Percentiles rank a stretch among this genome's conserved stretches.
phyloP scores from a whole-genome alignment of 305 asterid genomes.

The Lippia alba region DNA sequence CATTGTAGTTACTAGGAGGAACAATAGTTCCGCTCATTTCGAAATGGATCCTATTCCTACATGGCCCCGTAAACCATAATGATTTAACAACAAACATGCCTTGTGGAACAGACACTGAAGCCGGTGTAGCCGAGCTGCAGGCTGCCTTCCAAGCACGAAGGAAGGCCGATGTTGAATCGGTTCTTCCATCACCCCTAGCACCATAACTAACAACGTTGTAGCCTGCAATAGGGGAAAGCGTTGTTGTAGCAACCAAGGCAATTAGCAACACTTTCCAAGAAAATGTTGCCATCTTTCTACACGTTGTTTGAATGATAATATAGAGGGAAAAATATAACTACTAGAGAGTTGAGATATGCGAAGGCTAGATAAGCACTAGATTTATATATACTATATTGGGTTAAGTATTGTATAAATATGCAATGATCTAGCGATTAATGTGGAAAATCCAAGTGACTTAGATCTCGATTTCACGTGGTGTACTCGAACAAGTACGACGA shows the following conservation, averaged over 20 bases:
- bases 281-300: slow-evolving; percentile 21
- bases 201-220: slow-evolving; percentile 67
- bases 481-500: slow-evolving; percentile 46
- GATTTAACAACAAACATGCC: slow-evolving; percentile 56
- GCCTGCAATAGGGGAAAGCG: slow-evolving; percentile 36
- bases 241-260: slow-evolving; percentile 8
- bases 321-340: slow-evolving; percentile 20
- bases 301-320: slow-evolving; percentile 1
- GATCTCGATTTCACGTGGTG: slow-evolving; percentile 47
- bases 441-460: slow-evolving; percentile 41
- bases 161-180: slow-evolving; percentile 68
- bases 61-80: slow-evolving; percentile 65
- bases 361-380: neutral
- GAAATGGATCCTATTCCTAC: slow-evolving; percentile 55
- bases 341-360: neutral
- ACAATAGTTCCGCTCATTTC: slow-evolving; percentile 60
- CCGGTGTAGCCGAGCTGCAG: slow-evolving; percentile 55
- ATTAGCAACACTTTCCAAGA: slow-evolving; percentile 27
- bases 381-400: slow-evolving; percentile 19
- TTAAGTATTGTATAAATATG: neutral
- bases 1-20: slow-evolving; percentile 56
- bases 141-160: slow-evolving; percentile 73
- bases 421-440: slow-evolving; percentile 18
- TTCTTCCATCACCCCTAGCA: slow-evolving; percentile 70
- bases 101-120: slow-evolving; percentile 59